Conservation (phyloP, 495 filamentous ascomycete genomes). For the Penicillium herquei region DNA sequence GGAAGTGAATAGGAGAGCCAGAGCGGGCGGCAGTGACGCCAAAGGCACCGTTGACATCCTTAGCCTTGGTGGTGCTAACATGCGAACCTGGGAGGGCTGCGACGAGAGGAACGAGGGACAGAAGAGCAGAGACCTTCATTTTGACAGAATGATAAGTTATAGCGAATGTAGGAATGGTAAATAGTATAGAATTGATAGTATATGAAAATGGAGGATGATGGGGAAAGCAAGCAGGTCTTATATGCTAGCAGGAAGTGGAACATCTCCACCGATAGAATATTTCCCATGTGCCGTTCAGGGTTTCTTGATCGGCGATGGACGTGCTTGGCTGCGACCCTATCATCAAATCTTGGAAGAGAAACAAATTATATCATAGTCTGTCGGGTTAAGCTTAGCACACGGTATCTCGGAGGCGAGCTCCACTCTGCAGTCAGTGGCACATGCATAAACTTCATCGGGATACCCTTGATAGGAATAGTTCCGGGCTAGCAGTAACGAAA, state of each 20-base stretch:
- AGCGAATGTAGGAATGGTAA: neutral
- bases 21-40: constrained; percentile 32
- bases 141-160: constrained; percentile 8
- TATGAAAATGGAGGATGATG: neutral
- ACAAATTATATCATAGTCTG: constrained; percentile 11
- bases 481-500: constrained; percentile 1
- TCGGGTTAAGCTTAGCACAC: neutral
- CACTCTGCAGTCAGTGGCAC: neutral
- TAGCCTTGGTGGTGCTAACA: constrained; percentile 1
- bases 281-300: constrained; percentile 5
- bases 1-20: constrained; percentile 33
- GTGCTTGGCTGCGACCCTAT: constrained; percentile 5
- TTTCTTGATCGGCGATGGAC: constrained; percentile 10
- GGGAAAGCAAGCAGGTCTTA: neutral
- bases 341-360: neutral
- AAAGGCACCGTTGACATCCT: constrained; percentile 20
- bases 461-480: constrained; percentile 9
- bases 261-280: neutral
- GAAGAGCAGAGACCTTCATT: constrained; percentile 30
- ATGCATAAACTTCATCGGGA: neutral
- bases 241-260: neutral
- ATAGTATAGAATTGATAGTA: neutral
- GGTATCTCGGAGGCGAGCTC: neutral
- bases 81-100: constrained; percentile 22
- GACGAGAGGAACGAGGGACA: constrained; percentile 23